Conservation (phyloP, 2,329 filamentous ascomycete species). For the Penicillium sp. region DNA sequence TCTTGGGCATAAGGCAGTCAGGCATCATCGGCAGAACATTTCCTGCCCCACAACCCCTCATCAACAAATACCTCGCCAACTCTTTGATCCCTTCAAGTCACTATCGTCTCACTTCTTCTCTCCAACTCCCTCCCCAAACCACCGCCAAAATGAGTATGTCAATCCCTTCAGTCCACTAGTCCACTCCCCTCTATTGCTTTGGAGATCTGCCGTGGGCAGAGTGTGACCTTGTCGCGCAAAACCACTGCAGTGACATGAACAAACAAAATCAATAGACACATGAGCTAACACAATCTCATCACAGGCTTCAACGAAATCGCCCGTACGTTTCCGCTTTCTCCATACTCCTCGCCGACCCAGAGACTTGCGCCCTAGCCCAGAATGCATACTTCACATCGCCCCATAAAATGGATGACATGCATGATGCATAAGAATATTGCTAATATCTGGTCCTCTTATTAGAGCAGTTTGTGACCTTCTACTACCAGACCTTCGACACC, state of each 20-base stretch:
- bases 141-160: conserved; percentile 40
- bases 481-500: conserved; percentile 84
- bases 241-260: not conserved
- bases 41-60: conserved; percentile 28
- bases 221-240: conserved; percentile 20
- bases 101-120: conserved; percentile 25
- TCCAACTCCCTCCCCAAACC: not conserved
- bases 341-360: not conserved
- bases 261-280: not conserved
- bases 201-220: not conserved
- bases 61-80: conserved; percentile 27
- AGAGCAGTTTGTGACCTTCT: conserved; percentile 89
- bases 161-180: not conserved
- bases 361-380: conserved; percentile 9
- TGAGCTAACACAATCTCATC: conserved; percentile 15
- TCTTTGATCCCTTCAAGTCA: conserved; percentile 13
- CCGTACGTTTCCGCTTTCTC: conserved; percentile 34
- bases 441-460: conserved; percentile 26
- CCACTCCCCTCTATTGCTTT: not conserved
- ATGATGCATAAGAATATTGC: not conserved
- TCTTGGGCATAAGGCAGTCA: conserved; percentile 13
- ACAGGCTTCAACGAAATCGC: conserved; percentile 43
- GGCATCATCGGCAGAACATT: conserved; percentile 21
- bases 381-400: conserved; percentile 1
- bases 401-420: not conserved